Evolutionary conservation across 176 grass and related monocot genomes (phyloP).

Genomic region (Panicum miliaceum): DNA sequence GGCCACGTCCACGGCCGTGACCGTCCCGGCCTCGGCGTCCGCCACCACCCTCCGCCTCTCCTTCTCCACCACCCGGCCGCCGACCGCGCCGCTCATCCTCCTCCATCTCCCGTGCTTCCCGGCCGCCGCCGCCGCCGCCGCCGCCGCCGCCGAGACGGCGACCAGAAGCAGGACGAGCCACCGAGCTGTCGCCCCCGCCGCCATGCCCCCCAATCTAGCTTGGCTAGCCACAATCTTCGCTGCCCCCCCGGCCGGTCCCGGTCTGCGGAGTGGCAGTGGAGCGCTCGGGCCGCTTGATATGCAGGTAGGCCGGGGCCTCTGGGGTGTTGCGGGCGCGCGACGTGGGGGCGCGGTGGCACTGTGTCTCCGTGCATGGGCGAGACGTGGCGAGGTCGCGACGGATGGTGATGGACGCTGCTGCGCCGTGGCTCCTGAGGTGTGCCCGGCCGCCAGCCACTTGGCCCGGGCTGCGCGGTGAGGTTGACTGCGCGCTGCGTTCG

Average conservation of each 20-base stretch:
- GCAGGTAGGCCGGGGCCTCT: neutral
- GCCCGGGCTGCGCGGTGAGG: neutral
- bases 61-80: conserved; percentile 55
- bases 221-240: neutral
- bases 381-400: conserved; percentile 50
- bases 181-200: neutral
- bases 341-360: conserved; percentile 37
- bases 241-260: neutral
- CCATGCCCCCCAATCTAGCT: neutral
- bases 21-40: conserved; percentile 55
- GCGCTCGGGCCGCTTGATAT: conserved; percentile 35
- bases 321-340: conserved; percentile 18
- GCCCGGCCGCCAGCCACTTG: conserved; percentile 10
- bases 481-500: conserved; percentile 13
- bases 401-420: neutral
- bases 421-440: conserved; percentile 10
- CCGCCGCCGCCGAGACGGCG: conserved; percentile 12
- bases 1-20: conserved; percentile 67
- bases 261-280: neutral
- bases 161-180: conserved; percentile 33
- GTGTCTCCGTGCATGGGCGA: conserved; percentile 60
- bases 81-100: neutral
- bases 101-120: conserved; percentile 33
- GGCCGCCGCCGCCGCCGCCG: neutral
- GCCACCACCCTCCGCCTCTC: conserved; percentile 61